Evolutionary conservation across 225 moss, liverwort and hornwort species (phyloP), one percentile per base, ranked within the genome.

Genomic region (Neckera pumila): DNA sequence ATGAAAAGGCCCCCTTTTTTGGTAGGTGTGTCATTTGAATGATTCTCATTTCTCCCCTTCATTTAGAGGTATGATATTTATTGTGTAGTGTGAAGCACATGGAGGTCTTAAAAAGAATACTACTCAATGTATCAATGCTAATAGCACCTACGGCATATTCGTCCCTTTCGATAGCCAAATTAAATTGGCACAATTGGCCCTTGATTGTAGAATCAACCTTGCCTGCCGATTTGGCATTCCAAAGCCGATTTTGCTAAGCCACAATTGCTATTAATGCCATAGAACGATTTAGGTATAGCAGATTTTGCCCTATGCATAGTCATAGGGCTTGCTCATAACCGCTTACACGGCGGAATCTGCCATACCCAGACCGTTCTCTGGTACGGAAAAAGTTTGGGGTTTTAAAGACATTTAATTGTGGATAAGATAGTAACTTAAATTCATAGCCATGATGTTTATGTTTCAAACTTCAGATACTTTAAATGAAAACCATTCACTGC

Each of bases 21-120:
- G 17, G 53, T 2, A 2, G 6, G 7, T 2, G 0, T 6, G n/a
- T 12, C 11, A n/a, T 21, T 67, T n/a, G 12, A 67, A 38, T 69
- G 13, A 12, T 7, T 38, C 0, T 38, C 67, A 67, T 67, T 21
- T 67, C 4, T 7, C 22, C 38, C 23, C 11, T 69, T 67, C n/a
- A n/a, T 38, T 38, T 67, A n/a, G 23, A 23, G 2, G 4, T 23
- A 13, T 65, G 17, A 49, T 45, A 45, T 6, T 49, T 3, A 8
- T n/a, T 38, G 8, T 69, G 4, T 4, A 40, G 23, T 69, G 38
- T 23, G 14, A 69, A 69, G 14, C 4, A 40, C 69, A 23, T 25
- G 23, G 8, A 14, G 25, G 38, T 38, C 23, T 69, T 69, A 4
- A 13, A 23, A n/a, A 38, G 40, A 67, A 9, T 4, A 67, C 6